Evolutionary conservation across 2,329 filamentous ascomycete species (phyloP).

Genomic region (Fusarium tricinctum): DNA sequence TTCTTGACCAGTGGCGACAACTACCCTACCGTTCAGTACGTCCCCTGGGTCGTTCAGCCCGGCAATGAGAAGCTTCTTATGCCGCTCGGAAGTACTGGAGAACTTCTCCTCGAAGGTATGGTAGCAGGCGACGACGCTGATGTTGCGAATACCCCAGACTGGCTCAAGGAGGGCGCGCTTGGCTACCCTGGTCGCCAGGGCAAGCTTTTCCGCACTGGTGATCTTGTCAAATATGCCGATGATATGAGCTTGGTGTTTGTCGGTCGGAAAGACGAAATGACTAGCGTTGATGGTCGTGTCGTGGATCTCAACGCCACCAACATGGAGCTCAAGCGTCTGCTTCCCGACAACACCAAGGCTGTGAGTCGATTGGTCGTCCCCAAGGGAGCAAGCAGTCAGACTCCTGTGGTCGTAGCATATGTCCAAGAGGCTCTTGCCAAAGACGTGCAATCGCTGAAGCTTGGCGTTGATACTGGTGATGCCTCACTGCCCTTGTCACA

Average conservation of each 20-base stretch:
- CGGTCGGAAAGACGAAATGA: constrained; percentile 42
- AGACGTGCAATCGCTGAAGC: constrained; percentile 22
- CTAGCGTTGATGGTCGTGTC: constrained; percentile 44
- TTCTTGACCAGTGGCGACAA: constrained; percentile 40
- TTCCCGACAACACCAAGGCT: constrained; percentile 30
- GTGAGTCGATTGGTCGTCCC: constrained; percentile 42
- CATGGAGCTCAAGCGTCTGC: constrained; percentile 40
- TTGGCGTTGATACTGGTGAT: constrained; percentile 15
- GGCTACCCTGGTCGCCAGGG: constrained; percentile 40
- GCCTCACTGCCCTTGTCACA: constrained; percentile 27
- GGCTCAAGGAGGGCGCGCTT: constrained; percentile 38
- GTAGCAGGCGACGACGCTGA: constrained; percentile 3
- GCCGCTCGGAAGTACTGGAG: constrained; percentile 53
- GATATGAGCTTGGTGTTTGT: constrained; percentile 45
- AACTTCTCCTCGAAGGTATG: constrained; percentile 56
- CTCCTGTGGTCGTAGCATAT: constrained; percentile 42
- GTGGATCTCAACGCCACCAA: constrained; percentile 46
- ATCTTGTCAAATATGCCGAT: constrained; percentile 47
- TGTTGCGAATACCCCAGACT: constrained; percentile 35
- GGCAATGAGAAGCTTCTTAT: constrained; percentile 45
- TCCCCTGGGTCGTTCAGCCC: constrained; percentile 51
- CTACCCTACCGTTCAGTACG: constrained; percentile 40
- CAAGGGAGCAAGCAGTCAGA: constrained; percentile 38
- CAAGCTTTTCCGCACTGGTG: constrained; percentile 46
- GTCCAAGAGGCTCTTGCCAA: constrained; percentile 13